phyloP scores from a whole-genome alignment of 805 yeast species.

The Clavispora vitiphila region DNA sequence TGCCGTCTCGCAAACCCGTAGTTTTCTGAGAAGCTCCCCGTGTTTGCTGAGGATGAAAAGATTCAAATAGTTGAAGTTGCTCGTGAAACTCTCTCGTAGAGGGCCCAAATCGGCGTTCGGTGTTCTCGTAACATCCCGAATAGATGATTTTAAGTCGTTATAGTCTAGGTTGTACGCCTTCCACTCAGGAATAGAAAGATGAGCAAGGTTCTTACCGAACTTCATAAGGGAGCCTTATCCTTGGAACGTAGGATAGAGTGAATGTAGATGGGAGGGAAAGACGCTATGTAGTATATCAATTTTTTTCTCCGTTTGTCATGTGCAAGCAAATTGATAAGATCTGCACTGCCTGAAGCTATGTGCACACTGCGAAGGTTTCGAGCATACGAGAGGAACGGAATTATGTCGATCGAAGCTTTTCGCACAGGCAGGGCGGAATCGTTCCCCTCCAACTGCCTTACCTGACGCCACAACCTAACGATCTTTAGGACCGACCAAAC shows the following conservation, averaged over 20 bases:
- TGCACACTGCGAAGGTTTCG: background rate
- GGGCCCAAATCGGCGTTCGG: constrained; percentile 27
- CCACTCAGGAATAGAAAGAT: constrained; percentile 87
- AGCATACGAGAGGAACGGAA: background rate
- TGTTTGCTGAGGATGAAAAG: constrained; percentile 63
- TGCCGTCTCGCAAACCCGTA: constrained; percentile 27
- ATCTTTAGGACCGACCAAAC: no score
- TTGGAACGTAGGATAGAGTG: background rate
- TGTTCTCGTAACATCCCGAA: constrained; percentile 50
- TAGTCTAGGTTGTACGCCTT: constrained; percentile 76
- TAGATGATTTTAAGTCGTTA: constrained; percentile 64
- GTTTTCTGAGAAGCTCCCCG: constrained; percentile 56
- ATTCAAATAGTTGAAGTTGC: constrained; percentile 56
- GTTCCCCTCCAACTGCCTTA: no score
- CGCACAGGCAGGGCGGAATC: no score
- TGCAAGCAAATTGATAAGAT: background rate
- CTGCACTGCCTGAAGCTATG: background rate
- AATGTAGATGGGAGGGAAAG: background rate
- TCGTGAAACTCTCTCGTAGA: constrained; percentile 37
- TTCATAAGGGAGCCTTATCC: constrained; percentile 51
- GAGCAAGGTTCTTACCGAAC: constrained; percentile 72
- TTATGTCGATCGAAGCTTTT: background rate
- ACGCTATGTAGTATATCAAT: background rate
- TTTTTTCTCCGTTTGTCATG: background rate
- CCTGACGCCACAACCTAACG: no score